Evolutionary conservation across 371 early-diverging fungal genomes (phyloP).

Genomic region (Mortierella sp.): DNA sequence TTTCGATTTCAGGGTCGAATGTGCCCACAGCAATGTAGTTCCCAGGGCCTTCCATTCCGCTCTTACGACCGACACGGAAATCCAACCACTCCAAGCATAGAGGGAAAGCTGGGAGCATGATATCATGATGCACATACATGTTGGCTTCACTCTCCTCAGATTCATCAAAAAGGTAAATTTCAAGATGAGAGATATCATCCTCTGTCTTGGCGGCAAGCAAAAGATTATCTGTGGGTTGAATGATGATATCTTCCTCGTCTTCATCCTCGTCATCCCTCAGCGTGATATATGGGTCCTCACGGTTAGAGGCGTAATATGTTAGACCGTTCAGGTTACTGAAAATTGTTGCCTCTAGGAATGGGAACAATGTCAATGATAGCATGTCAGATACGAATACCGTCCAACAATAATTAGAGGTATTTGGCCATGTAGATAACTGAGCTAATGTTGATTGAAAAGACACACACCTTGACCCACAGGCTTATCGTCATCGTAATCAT

Average conservation of each 20-base stretch:
- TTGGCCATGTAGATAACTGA: background rate
- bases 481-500: slow-evolving; percentile 74
- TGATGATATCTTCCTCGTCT: slow-evolving; percentile 83
- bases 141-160: slow-evolving; percentile 80
- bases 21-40: slow-evolving; percentile 96
- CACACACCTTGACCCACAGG: slow-evolving; percentile 54
- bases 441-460: background rate
- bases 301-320: slow-evolving; percentile 80
- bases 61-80: slow-evolving; percentile 77
- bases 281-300: slow-evolving; percentile 88
- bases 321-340: slow-evolving; percentile 83
- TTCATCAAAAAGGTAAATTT: slow-evolving; percentile 88
- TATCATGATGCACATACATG: slow-evolving; percentile 97
- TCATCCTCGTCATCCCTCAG: slow-evolving; percentile 78
- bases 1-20: slow-evolving; percentile 96
- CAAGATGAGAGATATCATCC: slow-evolving; percentile 94
- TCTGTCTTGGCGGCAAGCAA: slow-evolving; percentile 94
- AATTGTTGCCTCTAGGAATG: slow-evolving; percentile 57
- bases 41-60: slow-evolving; percentile 57
- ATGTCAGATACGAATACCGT: background rate
- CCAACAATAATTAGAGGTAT: background rate
- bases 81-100: slow-evolving; percentile 96
- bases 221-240: slow-evolving; percentile 87
- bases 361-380: background rate
- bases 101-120: slow-evolving; percentile 97